Evolutionary conservation across 257 asterid genomes (phyloP).

Genomic region (Osmanthus fragrans): DNA sequence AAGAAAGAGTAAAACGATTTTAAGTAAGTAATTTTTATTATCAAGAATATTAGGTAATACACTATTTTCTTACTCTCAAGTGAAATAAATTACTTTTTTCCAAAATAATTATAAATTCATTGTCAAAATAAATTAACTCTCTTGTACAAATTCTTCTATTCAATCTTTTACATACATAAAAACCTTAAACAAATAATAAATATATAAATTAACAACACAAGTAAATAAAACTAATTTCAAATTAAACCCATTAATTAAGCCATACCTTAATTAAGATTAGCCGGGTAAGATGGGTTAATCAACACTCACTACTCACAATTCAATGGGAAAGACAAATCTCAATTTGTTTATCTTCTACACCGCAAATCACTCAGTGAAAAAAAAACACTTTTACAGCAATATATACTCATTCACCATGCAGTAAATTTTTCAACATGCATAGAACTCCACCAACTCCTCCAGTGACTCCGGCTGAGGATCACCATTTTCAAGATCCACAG

Average conservation of each 20-base stretch:
- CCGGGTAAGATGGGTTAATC: conserved; percentile 30
- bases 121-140: no score
- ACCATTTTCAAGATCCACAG: conserved; percentile 78
- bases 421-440: conserved; percentile 53
- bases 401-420: background rate
- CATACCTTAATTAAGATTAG: conserved; percentile 28
- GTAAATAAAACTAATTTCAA: conserved; percentile 4
- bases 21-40: no score
- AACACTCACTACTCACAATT: conserved; percentile 20
- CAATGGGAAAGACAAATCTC: background rate
- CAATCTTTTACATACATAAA: background rate
- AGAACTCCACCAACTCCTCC: conserved; percentile 71
- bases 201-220: background rate
- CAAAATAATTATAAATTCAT: no score
- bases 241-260: conserved; percentile 16
- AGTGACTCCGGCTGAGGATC: conserved; percentile 88
- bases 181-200: conserved; percentile 13
- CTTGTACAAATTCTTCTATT: no score
- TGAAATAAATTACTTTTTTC: no score
- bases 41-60: no score
- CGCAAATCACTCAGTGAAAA: conserved; percentile 18
- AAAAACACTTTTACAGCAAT: background rate
- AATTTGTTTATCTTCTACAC: conserved; percentile 22
- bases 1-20: no score
- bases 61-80: no score